Evolutionary conservation across 169 alveolate genomes (phyloP).

Genomic region (Plasmodium malariae): DNA sequence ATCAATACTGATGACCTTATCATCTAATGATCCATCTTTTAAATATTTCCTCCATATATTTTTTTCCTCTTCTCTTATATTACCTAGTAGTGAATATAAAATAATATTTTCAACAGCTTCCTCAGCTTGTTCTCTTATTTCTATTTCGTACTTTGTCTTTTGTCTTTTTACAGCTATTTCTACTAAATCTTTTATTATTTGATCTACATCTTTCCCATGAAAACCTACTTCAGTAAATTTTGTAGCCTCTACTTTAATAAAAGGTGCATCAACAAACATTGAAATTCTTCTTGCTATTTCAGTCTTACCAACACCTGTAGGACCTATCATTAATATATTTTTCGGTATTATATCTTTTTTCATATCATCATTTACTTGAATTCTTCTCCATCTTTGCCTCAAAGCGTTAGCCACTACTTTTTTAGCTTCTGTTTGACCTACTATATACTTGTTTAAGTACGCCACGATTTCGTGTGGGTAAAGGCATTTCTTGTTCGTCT

Average conservation of each 20-base stretch:
- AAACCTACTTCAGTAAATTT: conserved; percentile 94
- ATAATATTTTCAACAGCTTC: conserved; percentile 83
- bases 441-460: conserved; percentile 83
- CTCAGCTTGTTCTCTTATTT: conserved; percentile 78
- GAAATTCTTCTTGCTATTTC: conserved; percentile 92
- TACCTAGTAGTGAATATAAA: conserved; percentile 82
- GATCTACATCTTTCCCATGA: conserved; percentile 93
- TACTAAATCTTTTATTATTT: conserved; percentile 85
- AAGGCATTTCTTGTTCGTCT: conserved; percentile 36
- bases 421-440: conserved; percentile 90
- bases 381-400: conserved; percentile 84
- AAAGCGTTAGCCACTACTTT: conserved; percentile 89
- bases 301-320: conserved; percentile 93
- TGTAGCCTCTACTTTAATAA: conserved; percentile 93
- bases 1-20: conserved; percentile 81
- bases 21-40: conserved; percentile 83
- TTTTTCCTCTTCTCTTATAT: conserved; percentile 81
- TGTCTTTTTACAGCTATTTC: conserved; percentile 76
- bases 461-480: conserved; percentile 82
- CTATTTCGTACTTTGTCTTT: conserved; percentile 72
- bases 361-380: conserved; percentile 80
- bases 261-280: conserved; percentile 90
- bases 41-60: conserved; percentile 82
- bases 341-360: conserved; percentile 88
- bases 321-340: conserved; percentile 91